Evolutionary conservation across 1,139 yeast species (phyloP), one percentile per base, ranked within the genome.

Genomic region (Sugiyamaella japonica): DNA sequence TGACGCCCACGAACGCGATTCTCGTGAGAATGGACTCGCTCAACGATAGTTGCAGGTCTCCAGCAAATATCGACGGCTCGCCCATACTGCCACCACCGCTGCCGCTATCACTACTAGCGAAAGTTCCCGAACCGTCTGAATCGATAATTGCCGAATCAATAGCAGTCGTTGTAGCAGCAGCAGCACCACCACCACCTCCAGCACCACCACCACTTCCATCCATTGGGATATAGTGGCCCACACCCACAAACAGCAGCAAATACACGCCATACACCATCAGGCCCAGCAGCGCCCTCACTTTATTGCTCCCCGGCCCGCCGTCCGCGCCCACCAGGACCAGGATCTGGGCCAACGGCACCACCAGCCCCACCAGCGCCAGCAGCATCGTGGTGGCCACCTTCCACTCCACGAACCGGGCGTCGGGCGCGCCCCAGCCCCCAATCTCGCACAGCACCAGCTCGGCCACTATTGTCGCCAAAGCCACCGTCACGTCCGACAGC

Each of bases 1-100:
- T 82, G 25, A 87, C 83, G 1, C 96, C 96, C 13, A 83, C 77
- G 50, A 87, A 77, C 1, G 88, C 84, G 3, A 87, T 72, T 58
- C 86, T 81, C 51, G 85, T 83, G 37, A 84, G 75, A 20, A 71
- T 61, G 49, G 69, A 71, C 48, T 68, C 73, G 17, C 65, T 59
- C 48, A 49, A 42, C 7, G 46, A 20, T 67, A 57, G 51, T 54
- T 37, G 60, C 64, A 57, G 59, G 76, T 78, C 54, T 50, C 42
- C 46, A 56, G 50, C 63, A 63, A 58, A 15, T 1, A 44, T 16
- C 17, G 29, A 16, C n/a, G 48, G 31, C 20, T 15, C 15, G n/a
- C 48, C 25, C 12, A n/a, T 38, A 13, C 40, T 15, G 12, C 31
- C 31, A 20, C 31, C 25, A 12, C 9, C 32, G 6, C 25, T 20